Evolutionary conservation across 2,329 filamentous ascomycete genomes (phyloP).

Genomic region (Trichoderma cornu-damae): DNA sequence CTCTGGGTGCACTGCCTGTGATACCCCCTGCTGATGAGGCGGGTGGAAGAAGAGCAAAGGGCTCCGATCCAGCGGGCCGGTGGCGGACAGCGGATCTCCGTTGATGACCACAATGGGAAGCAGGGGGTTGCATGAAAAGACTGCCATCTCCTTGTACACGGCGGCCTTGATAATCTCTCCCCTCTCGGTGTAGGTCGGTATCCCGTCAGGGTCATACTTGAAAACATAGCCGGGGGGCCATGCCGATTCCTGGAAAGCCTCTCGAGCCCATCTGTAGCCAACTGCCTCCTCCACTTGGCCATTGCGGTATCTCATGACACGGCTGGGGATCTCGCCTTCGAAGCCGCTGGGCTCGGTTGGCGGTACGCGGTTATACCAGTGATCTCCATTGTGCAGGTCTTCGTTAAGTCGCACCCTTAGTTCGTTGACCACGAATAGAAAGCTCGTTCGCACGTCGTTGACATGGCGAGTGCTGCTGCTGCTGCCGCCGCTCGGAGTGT

Average conservation of each 20-base stretch:
- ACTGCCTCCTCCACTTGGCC: slow-evolving; percentile 27
- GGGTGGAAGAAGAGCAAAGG: slow-evolving; percentile 15
- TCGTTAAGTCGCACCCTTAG: slow-evolving; percentile 18
- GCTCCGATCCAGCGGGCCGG: background rate
- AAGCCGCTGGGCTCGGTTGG: slow-evolving; percentile 27
- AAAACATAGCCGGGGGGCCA: background rate
- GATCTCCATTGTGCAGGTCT: slow-evolving; percentile 21
- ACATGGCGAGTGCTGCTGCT: background rate
- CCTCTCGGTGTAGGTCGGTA: background rate
- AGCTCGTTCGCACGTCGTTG: slow-evolving; percentile 24
- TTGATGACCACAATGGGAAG: slow-evolving; percentile 33
- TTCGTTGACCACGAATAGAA: slow-evolving; percentile 39
- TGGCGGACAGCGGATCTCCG: slow-evolving; percentile 6
- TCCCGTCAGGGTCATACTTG: background rate
- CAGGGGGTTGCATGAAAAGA: slow-evolving; percentile 36
- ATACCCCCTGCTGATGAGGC: slow-evolving; percentile 24
- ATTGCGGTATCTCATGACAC: slow-evolving; percentile 35
- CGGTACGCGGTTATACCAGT: slow-evolving; percentile 32
- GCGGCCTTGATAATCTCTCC: no score
- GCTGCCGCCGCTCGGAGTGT: background rate
- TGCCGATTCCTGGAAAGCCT: background rate
- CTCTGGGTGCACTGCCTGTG: slow-evolving; percentile 25
- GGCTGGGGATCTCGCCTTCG: slow-evolving; percentile 26
- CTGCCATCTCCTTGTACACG: slow-evolving; percentile 27
- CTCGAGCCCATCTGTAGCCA: slow-evolving; percentile 25